Base-by-base conservation (phyloP, 768 basidiomycete species). In the Rubroboletus pulcherrimus region DNA sequence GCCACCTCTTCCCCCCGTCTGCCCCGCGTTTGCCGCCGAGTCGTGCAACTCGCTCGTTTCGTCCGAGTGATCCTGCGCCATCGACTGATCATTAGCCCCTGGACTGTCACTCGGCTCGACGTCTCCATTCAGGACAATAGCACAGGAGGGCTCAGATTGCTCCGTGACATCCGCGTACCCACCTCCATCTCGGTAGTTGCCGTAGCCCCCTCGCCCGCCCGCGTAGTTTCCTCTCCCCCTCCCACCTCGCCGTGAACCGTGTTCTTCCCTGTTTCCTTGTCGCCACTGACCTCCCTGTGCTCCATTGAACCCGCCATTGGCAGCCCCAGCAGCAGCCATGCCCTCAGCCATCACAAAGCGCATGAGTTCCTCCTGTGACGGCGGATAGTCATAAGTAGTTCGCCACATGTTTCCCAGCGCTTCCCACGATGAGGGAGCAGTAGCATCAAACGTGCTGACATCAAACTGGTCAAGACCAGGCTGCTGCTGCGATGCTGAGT, bases 391-490 rank as follows among this genome's bases (percentile, higher is more conserved):
- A 70, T 87, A 73, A 50, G 87, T 85, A 53, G 77, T 76, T 66
- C 78, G 73, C 89, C 88, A 93, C 77, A 89, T 84, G 67, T 82
- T 83, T 68, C 87, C 87, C 56, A 94, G 81, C 54, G 81, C 79
- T 75, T 87, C 84, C 92, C 92, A 94, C 69, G 88, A 85, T 50
- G 81, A 71, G 51, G 91, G 81, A 42, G 80, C 77, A 30, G 85
- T 85, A 52, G 83, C 84, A 76, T 92, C 81, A 80, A 93, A 93
- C 45, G 80, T 78, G 59, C 79, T 66, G 63, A 83, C 74, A 74
- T 91, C 81, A 79, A 92, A 89, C 54, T 73, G 75, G 57, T 88
- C 83, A 70, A 91, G 73, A 64, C 85, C 84, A 58, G 62, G 68
- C 63, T 65, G 71, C 63, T 65, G 65, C 64, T 72, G 74, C 51